Evolutionary conservation across 2,329 filamentous ascomycete species (phyloP), one percentile per base, ranked within the genome.

Genomic region (Ceratocystis colombiana): DNA sequence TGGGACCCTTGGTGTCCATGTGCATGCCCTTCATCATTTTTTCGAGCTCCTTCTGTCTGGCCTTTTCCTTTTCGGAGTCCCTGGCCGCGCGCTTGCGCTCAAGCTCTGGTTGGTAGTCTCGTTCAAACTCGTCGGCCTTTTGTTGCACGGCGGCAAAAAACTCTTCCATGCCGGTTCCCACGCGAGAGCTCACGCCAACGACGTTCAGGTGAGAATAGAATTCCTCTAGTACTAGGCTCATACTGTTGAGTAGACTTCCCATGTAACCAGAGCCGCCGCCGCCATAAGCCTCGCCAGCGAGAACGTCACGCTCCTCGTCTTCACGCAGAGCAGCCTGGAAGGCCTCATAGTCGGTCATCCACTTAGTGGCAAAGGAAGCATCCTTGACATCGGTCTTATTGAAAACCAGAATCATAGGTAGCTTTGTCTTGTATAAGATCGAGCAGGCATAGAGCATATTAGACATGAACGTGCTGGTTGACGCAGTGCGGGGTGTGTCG

Each of bases 401-500:
- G 81, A 99, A 97, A 10, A 99, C 94, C 6, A 99, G 79, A 65
- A 99, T 95, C 94, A 99, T 99, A 28, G 94, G 94, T 0, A 99
- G 81, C 75, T 96, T 96, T 1, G 93, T 97, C 80, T 97, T 97
- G 83, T 99, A 99, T 17, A 99, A 83, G 70, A 99, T 99, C 68
- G 89, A 96, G 80, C 94, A 97, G 25, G 94, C 94, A 76, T 99
- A 99, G 55, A 99, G 86, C 94, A 99, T 99, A 77, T 99, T 99
- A 75, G 89, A 95, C 94, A 99, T 99, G 77, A 99, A 99, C 0
- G 94, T 99, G 69, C 88, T 92, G 0, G 94, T 97, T 48, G 90
- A 96, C 45, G 88, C 86, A 15, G 92, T 96, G 65, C 94, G 86
- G 2, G 95, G 94, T 1, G 94, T 99, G 76, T 99, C 94, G 75